Evolutionary conservation across 805 yeast species (phyloP), one percentile per base, ranked within the genome.

Genomic region (Debaryomyces maramus): DNA sequence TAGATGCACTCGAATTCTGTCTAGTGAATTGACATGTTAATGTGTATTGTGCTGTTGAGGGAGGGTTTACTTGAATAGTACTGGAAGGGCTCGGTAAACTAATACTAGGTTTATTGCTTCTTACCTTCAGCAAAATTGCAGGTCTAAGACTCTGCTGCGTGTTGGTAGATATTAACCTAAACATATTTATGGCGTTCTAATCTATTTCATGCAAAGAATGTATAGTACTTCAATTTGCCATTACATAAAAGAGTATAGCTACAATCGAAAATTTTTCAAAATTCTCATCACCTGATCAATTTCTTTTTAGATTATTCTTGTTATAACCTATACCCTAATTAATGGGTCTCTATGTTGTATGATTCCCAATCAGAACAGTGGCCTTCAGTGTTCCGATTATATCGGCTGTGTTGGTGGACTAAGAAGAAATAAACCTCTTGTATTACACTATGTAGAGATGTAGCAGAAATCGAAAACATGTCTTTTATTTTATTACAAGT

Each of bases 91-190:
- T 23, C 19, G 47, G 35, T 5, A 41, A 30, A 10, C 37, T 34
- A 21, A 43, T 35, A 18, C 42, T 20, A 32, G 48, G 45, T 19
- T 52, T 48, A 43, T 59, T 61, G 32, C 54, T 51, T 41, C 67
- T 58, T 23, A 67, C 69, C 42, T 67, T 67, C 54, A 58, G 65
- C 36, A 67, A 52, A 35, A 67, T 46, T 19, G 51, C 67, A 9
- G 73, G 72, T 43, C 68, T 59, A 35, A 69, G 47, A 31, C 63
- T 55, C 40, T 56, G 60, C 40, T 55, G 65, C 14, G 72, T 60
- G 47, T 65, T 67, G n/a, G 63, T 37, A 13, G 68, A 51, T 17
- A 67, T 58, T 33, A 69, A 56, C 46, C 72, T 60, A 41, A 68
- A 67, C 73, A 68, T 68, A 11, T n/a, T 16, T n/a, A n/a, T n/a